Evolutionary conservation across 2,329 filamentous ascomycete species (phyloP), one percentile per base, ranked within the genome.

Genomic region (Claviceps paspali): DNA sequence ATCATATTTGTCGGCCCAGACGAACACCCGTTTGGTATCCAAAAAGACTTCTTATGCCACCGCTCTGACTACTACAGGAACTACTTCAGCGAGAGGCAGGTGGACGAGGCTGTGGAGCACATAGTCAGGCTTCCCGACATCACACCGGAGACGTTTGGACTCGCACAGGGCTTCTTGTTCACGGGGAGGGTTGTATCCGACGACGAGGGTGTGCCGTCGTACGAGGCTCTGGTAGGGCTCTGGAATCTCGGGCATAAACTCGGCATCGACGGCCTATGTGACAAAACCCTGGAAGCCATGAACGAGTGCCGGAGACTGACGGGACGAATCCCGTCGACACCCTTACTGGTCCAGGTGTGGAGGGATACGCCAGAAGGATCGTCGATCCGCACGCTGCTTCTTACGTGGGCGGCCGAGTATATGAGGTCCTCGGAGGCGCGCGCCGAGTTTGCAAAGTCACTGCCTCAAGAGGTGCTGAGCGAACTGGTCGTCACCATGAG

Each of bases 401-500:
- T 77, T 3, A 65, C 62, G 9, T 79, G 74, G 74, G 69, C 72
- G 2, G 73, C 71, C 19, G 73, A 78, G 52, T 77, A 77, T 46
- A 73, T 77, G 57, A 59, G 69, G 29, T 68, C 68, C 0, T 73
- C 70, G 3, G 65, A 72, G 17, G 61, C 63, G 1, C 62, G 70
- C 14, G 61, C 66, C 7, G 68, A 73, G 41, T 77, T 77, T 47
- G 73, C 69, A 30, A 69, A 68, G 46, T 71, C 70, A 0, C 61
- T 79, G 3, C 73, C 74, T 0, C 68, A 77, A 43, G 70, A 76
- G 45, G 69, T 79, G 1, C 56, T 78, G 6, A 74, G 70, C 43
- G 73, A 77, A 51, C 62, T 79, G 5, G 73, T 79, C 0, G 64
- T 78, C 2, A 60, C 68, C 10, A 76, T 78, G 71, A 74, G 69